Evolutionary conservation across 2,329 filamentous ascomycete genomes (phyloP).

Genomic region (Lecanicillium sp.): DNA sequence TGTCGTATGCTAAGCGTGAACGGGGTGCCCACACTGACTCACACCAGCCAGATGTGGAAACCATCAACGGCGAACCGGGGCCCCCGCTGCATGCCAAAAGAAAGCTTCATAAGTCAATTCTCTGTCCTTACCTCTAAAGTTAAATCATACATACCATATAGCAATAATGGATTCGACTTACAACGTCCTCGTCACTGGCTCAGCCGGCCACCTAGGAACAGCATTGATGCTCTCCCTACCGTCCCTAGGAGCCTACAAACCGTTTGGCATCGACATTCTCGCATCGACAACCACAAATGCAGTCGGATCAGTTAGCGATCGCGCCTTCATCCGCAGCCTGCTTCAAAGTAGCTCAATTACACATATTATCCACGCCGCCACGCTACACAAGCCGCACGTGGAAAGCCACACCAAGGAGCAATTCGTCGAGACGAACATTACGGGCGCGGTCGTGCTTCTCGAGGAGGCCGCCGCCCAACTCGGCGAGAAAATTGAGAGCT

Average conservation of each 20-base stretch:
- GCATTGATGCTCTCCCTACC: conserved; percentile 37
- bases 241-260: conserved; percentile 25
- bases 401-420: conserved; percentile 33
- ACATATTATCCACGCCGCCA: conserved; percentile 36
- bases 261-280: conserved; percentile 36
- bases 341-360: conserved; percentile 23
- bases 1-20: no score
- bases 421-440: conserved; percentile 37
- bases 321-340: conserved; percentile 22
- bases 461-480: conserved; percentile 27
- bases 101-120: no score
- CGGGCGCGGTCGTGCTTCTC: conserved; percentile 33
- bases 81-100: no score
- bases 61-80: no score
- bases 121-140: no score
- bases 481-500: conserved; percentile 23
- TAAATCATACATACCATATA: no score
- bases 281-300: conserved; percentile 26
- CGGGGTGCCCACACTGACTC: no score
- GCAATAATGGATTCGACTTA: conserved; percentile 8
- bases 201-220: conserved; percentile 36
- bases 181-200: conserved; percentile 37
- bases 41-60: no score
- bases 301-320: conserved; percentile 30
- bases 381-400: conserved; percentile 41